phyloP scores from a whole-genome alignment of 2,329 filamentous ascomycete species.

The Beauveria asiatica region DNA sequence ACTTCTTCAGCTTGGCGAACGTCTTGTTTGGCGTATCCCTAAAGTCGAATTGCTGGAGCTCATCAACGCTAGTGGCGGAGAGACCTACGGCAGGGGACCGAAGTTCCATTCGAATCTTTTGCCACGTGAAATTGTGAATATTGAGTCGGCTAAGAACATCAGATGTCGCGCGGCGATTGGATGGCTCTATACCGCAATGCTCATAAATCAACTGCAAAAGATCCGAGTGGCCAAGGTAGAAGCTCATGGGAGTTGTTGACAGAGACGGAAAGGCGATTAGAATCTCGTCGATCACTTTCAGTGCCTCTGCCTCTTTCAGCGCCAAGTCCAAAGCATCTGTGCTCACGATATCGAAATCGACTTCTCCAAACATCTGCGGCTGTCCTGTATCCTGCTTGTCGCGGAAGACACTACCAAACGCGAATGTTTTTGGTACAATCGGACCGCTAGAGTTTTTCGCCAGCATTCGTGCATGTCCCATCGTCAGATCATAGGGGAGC shows the following conservation, averaged over 20 bases:
- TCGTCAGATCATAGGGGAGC: conserved; percentile 85
- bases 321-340: conserved; percentile 72
- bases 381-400: conserved; percentile 72
- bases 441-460: conserved; percentile 58
- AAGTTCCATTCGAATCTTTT: conserved; percentile 73
- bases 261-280: conserved; percentile 71
- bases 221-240: conserved; percentile 83
- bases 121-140: conserved; percentile 70
- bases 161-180: conserved; percentile 63
- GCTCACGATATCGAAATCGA: conserved; percentile 95
- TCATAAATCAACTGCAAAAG: conserved; percentile 84
- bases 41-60: conserved; percentile 86
- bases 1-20: conserved; percentile 47
- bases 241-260: conserved; percentile 66
- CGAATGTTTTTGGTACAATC: conserved; percentile 66
- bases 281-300: conserved; percentile 92
- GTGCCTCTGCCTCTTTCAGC: conserved; percentile 83
- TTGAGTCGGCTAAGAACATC: conserved; percentile 83
- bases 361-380: conserved; percentile 75
- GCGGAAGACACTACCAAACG: conserved; percentile 82
- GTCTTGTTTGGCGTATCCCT: conserved; percentile 52
- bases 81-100: conserved; percentile 74
- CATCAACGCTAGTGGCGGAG: conserved; percentile 82
- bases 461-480: conserved; percentile 78
- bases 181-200: conserved; percentile 67